phyloP scores from a whole-genome alignment of 2,329 filamentous ascomycete genomes.

The Rhexocercosporidium sp. region DNA sequence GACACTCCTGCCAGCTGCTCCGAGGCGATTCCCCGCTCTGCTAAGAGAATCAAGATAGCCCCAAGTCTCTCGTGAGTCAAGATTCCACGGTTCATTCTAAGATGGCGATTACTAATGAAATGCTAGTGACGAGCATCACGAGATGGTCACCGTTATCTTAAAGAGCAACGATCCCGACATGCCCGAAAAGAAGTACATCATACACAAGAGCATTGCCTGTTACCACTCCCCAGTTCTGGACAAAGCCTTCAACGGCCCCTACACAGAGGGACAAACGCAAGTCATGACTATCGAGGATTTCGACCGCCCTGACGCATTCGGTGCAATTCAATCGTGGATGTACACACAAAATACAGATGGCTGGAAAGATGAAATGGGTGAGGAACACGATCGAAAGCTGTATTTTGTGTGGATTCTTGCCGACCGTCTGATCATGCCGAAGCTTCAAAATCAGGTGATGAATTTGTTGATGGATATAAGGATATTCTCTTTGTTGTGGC shows the following conservation, averaged over 20 bases:
- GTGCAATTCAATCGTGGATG: slow-evolving; percentile 7
- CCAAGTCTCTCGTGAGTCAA: background rate
- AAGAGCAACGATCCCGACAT: background rate
- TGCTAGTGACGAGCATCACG: background rate
- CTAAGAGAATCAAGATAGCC: background rate
- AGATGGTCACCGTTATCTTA: background rate
- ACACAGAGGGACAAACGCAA: slow-evolving; percentile 5
- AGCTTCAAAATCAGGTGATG: slow-evolving; percentile 1
- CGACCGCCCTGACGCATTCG: background rate
- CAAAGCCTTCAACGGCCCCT: background rate
- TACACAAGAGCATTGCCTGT: background rate
- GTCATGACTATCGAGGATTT: background rate
- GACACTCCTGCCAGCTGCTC: background rate
- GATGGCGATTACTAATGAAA: background rate
- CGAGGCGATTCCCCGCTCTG: background rate
- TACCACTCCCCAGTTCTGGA: background rate
- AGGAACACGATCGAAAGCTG: background rate
- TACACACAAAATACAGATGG: background rate
- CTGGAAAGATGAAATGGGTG: background rate
- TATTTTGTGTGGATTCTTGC: background rate
- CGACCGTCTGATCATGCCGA: slow-evolving; percentile 7
- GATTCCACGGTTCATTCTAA: background rate
- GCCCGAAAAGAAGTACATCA: background rate
- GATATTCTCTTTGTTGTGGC: background rate
- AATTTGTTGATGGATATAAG: background rate